Conservation (phyloP, 1,139 yeast genomes). For the Blastobotrys illinoisensis region DNA sequence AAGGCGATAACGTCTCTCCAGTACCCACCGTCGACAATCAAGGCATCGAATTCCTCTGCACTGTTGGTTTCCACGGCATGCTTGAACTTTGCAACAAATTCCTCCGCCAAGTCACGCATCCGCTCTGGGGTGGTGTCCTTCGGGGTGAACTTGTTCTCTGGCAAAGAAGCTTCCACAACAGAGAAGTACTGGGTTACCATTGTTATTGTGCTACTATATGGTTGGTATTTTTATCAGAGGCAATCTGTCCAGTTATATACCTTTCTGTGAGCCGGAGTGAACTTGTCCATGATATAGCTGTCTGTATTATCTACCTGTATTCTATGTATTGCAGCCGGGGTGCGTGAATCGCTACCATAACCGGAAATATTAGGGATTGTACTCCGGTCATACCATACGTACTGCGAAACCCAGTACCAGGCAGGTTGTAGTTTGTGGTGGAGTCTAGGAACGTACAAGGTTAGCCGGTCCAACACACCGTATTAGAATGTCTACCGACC, state of each 20-base stretch:
- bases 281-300: not conserved
- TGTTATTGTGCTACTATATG: not conserved
- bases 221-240: too few relatives aligned
- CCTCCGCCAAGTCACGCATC: conserved; percentile 9
- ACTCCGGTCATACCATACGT: too few relatives aligned
- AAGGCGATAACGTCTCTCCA: conserved; percentile 22
- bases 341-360: too few relatives aligned
- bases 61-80: conserved; percentile 12
- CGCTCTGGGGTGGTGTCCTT: conserved; percentile 8
- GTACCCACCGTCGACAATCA: conserved; percentile 15
- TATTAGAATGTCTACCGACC: too few relatives aligned
- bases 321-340: too few relatives aligned
- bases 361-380: too few relatives aligned
- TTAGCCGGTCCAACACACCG: too few relatives aligned
- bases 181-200: conserved; percentile 11
- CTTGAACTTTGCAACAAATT: conserved; percentile 13
- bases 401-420: too few relatives aligned
- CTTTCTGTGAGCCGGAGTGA: not conserved
- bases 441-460: too few relatives aligned
- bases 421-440: too few relatives aligned
- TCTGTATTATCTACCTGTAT: not conserved
- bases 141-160: conserved; percentile 10
- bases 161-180: conserved; percentile 9
- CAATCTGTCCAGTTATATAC: not conserved
- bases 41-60: conserved; percentile 14